Conservation (phyloP, 257 asterid genomes). For the Cordia subcordata region DNA sequence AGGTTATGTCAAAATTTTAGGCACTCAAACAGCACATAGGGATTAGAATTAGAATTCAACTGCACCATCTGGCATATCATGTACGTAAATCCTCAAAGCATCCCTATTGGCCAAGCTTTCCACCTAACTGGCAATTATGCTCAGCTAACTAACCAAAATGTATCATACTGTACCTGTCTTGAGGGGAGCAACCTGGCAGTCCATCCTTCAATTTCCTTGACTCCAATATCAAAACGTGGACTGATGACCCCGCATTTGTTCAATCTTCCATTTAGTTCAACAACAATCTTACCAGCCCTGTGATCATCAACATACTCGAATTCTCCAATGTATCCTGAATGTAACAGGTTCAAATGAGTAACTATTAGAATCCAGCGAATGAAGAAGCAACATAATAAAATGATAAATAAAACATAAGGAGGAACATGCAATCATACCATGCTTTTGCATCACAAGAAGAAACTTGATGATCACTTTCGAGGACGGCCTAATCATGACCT, state of each 20-base stretch:
- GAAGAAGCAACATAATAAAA: not conserved
- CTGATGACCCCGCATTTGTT: constrained; percentile 41
- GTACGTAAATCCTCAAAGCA: too few relatives aligned
- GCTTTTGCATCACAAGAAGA: constrained; percentile 38
- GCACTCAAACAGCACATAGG: too few relatives aligned
- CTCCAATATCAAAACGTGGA: constrained; percentile 37
- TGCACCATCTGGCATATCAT: too few relatives aligned
- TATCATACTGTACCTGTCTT: constrained; percentile 25
- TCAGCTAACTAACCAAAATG: too few relatives aligned
- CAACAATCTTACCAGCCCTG: constrained; percentile 37
- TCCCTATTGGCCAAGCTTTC: too few relatives aligned
- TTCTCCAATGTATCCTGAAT: constrained; percentile 30
- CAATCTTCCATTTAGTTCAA: constrained; percentile 32
- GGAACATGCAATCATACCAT: constrained; percentile 14
- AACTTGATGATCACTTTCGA: constrained; percentile 37
- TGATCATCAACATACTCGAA: constrained; percentile 38
- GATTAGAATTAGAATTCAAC: too few relatives aligned
- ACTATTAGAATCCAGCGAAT: not conserved
- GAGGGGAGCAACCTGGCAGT: constrained; percentile 38
- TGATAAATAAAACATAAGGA: not conserved
- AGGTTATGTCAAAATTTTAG: too few relatives aligned
- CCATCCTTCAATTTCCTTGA: constrained; percentile 38
- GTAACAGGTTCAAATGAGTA: not conserved
- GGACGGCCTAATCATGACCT: constrained; percentile 35
- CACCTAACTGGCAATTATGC: not conserved